Percentiles rank a stretch among this genome's conserved stretches.
These are phyloP conservation scores for Sinapis alba DNA, from an alignment of 441 rosid species.

Conservation along the genomic window DNA sequence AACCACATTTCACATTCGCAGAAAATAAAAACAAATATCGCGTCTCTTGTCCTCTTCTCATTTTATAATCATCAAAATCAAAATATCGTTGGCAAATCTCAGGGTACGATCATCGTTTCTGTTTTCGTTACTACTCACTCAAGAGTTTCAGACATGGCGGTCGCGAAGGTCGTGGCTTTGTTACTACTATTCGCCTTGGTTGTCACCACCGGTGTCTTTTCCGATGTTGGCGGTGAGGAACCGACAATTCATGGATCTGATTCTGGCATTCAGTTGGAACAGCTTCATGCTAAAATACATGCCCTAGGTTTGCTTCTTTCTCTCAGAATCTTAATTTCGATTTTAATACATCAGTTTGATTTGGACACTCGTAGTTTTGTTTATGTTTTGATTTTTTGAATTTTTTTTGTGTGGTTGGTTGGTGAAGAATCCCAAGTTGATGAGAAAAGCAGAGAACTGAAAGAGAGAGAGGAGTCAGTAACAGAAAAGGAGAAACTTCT, in stretches of 20 bases:
- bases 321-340: background rate
- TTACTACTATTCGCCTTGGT: conserved; percentile 50
- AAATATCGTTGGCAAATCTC: conserved; percentile 10
- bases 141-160: conserved; percentile 48
- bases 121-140: conserved; percentile 11
- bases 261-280: conserved; percentile 57
- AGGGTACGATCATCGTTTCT: background rate
- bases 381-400: background rate
- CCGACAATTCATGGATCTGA: conserved; percentile 41
- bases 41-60: background rate
- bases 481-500: conserved; percentile 66
- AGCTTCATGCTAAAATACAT: conserved; percentile 67
- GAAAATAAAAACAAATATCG: background rate
- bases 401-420: background rate
- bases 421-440: conserved; percentile 64
- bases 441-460: conserved; percentile 57
- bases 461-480: conserved; percentile 57
- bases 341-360: background rate
- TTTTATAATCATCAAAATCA: background rate
- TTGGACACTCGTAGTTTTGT: background rate
- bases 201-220: conserved; percentile 39
- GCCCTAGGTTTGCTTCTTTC: conserved; percentile 56
- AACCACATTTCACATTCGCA: conserved; percentile 13
- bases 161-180: conserved; percentile 48
- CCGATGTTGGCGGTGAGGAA: conserved; percentile 49